A percentile compares a stretch with the other conserved stretches of the same genome.
These are phyloP conservation scores for Priceomyces castillae DNA, from an alignment of 805 yeast genomes.

Conservation along the genomic window DNA sequence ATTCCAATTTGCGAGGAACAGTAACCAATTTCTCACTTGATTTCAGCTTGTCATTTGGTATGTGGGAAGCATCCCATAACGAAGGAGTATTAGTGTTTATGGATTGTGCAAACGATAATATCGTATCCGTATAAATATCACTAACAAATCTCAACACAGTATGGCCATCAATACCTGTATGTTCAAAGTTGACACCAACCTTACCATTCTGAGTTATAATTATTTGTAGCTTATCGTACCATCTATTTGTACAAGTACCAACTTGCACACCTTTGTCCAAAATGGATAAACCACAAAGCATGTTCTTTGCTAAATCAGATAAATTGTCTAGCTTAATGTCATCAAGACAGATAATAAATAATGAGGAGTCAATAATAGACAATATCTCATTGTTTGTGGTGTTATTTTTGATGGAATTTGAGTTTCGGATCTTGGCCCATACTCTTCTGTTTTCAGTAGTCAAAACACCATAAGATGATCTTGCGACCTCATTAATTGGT, in stretches of 20 bases:
- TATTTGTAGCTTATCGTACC: constrained; percentile 91
- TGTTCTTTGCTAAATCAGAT: constrained; percentile 71
- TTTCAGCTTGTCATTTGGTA: constrained; percentile 7
- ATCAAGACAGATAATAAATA: constrained; percentile 81
- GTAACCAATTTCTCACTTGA: constrained; percentile 39
- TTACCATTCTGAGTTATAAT: constrained; percentile 85
- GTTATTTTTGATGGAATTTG: constrained; percentile 39
- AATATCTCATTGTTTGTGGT: constrained; percentile 66
- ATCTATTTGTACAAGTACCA: constrained; percentile 91
- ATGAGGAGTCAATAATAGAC: constrained; percentile 72
- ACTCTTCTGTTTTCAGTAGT: constrained; percentile 86
- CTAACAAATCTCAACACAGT: constrained; percentile 85
- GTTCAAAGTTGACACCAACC: constrained; percentile 92
- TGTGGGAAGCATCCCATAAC: constrained; percentile 50
- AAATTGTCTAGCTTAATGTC: constrained; percentile 64
- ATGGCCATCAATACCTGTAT: constrained; percentile 95
- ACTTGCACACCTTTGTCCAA: constrained; percentile 84
- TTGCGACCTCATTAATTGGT: constrained; percentile 58
- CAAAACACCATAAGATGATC: constrained; percentile 80
- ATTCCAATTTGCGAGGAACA: constrained; percentile 82
- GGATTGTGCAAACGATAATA: constrained; percentile 77
- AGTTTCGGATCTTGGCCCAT: constrained; percentile 76
- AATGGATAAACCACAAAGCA: constrained; percentile 81
- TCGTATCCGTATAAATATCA: constrained; percentile 89
- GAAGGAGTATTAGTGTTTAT: constrained; percentile 76